Evolutionary conservation across 78 protist genomes (phyloP).

Genomic region (Diacronema lutheri): DNA sequence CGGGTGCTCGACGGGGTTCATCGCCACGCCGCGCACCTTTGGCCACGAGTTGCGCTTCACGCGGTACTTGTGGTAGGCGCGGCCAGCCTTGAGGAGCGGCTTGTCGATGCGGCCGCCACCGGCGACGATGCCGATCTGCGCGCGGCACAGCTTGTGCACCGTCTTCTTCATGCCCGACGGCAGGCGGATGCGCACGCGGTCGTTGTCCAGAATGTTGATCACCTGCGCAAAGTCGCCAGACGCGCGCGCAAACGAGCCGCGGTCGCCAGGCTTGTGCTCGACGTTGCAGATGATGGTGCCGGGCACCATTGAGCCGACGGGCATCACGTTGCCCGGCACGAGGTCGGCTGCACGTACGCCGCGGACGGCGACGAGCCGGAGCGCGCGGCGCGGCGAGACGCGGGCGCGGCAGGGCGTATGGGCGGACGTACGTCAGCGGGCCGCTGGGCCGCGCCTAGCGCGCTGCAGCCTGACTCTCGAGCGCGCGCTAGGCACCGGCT

Average conservation of each 20-base stretch:
- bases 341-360: constrained; percentile 80
- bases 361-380: no score
- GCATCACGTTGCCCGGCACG: constrained; percentile 96
- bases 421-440: no score
- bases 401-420: no score
- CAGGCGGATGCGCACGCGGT: constrained; percentile 89
- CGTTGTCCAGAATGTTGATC: constrained; percentile 87
- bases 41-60: constrained; percentile 99
- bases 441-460: no score
- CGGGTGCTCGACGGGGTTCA: constrained; percentile 98
- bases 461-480: no score
- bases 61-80: constrained; percentile 86
- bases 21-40: constrained; percentile 96
- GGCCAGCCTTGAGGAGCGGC: constrained; percentile 99
- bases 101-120: constrained; percentile 99
- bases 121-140: constrained; percentile 97
- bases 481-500: no score
- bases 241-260: constrained; percentile 85
- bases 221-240: constrained; percentile 96
- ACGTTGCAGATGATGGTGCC: constrained; percentile 98
- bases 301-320: constrained; percentile 90
- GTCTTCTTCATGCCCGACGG: constrained; percentile 97
- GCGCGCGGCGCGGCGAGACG: no score
- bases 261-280: constrained; percentile 93
- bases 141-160: constrained; percentile 83